Evolutionary conservation across 1,284 basidiomycete species (phyloP).

Genomic region (Cryptococcus hybrid): DNA sequence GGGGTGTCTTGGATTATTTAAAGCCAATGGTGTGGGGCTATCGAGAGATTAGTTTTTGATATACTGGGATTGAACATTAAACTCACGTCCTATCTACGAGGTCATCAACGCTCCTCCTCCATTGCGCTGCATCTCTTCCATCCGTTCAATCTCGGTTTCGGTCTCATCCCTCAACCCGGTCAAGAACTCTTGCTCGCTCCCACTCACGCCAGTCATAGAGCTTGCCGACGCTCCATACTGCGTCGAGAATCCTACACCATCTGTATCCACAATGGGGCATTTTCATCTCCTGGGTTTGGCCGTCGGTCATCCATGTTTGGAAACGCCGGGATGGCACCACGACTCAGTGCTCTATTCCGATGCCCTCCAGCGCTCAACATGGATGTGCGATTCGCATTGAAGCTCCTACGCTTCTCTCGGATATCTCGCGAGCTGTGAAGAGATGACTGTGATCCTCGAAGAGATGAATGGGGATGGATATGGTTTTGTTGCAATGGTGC

Average conservation of each 20-base stretch:
- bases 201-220: conserved; percentile 24
- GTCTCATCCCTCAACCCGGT: conserved; percentile 12
- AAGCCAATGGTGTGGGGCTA: neutral
- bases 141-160: conserved; percentile 15
- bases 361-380: neutral
- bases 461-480: neutral
- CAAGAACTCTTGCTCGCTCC: conserved; percentile 27
- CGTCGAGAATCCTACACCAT: conserved; percentile 14
- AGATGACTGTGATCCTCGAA: too few relatives aligned
- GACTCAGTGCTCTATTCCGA: neutral
- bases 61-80: neutral
- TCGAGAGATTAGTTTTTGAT: neutral
- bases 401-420: neutral
- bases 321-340: neutral
- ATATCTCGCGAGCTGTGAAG: neutral
- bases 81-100: conserved; percentile 1
- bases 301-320: too few relatives aligned
- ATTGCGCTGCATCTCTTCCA: conserved; percentile 3
- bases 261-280: too few relatives aligned
- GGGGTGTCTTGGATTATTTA: neutral
- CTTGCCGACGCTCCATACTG: conserved; percentile 33
- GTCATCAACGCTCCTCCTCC: conserved; percentile 8
- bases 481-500: neutral
- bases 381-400: neutral
- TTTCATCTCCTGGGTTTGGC: too few relatives aligned